phyloP scores from a whole-genome alignment of 2,329 filamentous ascomycete species.

The Colletotrichum theobromicola region DNA sequence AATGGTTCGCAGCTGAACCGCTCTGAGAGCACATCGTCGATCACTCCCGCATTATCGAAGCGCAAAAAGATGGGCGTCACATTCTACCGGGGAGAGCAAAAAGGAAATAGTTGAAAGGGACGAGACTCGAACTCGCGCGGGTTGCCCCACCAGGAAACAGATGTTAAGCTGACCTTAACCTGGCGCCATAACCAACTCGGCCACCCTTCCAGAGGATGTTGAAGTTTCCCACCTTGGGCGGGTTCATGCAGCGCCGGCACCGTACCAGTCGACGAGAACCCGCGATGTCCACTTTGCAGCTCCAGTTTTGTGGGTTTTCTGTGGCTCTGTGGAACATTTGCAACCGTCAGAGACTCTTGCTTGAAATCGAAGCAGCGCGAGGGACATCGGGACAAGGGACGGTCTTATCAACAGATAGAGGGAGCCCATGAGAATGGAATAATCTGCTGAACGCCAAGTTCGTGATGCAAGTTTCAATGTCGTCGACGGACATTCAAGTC shows the following conservation, averaged over 20 bases:
- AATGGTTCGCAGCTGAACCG: background rate
- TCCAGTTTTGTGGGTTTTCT: background rate
- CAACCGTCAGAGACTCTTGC: background rate
- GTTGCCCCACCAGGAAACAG: slow-evolving; percentile 5
- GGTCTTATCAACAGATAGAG: background rate
- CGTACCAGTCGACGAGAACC: background rate
- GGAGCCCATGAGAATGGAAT: background rate
- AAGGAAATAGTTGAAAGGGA: background rate
- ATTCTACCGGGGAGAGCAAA: background rate
- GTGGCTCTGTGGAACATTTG: background rate
- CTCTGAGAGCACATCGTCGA: background rate
- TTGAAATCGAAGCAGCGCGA: background rate
- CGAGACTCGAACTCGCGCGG: slow-evolving; percentile 4
- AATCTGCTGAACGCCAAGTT: background rate
- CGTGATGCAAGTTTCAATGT: background rate
- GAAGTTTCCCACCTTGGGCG: accelerated
- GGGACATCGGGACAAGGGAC: background rate
- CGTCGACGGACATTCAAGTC: background rate
- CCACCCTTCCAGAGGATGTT: background rate
- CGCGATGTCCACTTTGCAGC: background rate
- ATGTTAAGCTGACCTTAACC: background rate
- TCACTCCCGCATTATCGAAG: background rate
- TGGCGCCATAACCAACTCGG: slow-evolving; percentile 7
- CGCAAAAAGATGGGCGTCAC: background rate
- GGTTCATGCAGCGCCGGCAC: background rate